These are phyloP conservation scores for Taiozyma sp. DNA, from an alignment of 1,139 yeast genomes.

Conservation along the genomic window DNA sequence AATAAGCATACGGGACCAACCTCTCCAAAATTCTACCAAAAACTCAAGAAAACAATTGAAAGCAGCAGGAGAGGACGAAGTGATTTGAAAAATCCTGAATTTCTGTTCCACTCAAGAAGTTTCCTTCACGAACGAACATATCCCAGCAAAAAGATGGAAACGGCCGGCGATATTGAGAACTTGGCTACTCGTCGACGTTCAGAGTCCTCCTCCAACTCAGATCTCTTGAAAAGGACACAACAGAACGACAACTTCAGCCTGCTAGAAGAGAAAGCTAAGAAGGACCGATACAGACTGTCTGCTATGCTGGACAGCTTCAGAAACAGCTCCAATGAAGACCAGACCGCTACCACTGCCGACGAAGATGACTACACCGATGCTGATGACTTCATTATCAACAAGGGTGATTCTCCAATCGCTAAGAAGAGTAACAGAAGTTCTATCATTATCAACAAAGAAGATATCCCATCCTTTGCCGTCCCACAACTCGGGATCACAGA, in stretches of 20 bases:
- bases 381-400: constrained; percentile 22
- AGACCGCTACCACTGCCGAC: constrained; percentile 2
- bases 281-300: constrained; percentile 11
- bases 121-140: neutral
- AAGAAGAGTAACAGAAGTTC: neutral
- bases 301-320: constrained; percentile 9
- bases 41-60: neutral
- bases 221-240: constrained; percentile 6
- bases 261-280: constrained; percentile 5
- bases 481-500: neutral
- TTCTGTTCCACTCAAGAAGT: neutral
- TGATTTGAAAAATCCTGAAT: neutral
- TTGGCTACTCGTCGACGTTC: neutral
- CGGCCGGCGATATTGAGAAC: neutral
- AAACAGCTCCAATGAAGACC: neutral
- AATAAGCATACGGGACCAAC: neutral
- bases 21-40: neutral
- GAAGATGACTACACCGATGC: constrained; percentile 21
- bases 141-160: neutral
- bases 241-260: constrained; percentile 3
- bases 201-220: constrained; percentile 9
- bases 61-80: neutral
- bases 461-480: neutral
- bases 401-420: constrained; percentile 1
- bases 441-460: neutral